These are phyloP conservation scores for Plectosphaerella sp. DNA, from an alignment of 2,329 filamentous ascomycete species.

Conservation along the genomic window DNA sequence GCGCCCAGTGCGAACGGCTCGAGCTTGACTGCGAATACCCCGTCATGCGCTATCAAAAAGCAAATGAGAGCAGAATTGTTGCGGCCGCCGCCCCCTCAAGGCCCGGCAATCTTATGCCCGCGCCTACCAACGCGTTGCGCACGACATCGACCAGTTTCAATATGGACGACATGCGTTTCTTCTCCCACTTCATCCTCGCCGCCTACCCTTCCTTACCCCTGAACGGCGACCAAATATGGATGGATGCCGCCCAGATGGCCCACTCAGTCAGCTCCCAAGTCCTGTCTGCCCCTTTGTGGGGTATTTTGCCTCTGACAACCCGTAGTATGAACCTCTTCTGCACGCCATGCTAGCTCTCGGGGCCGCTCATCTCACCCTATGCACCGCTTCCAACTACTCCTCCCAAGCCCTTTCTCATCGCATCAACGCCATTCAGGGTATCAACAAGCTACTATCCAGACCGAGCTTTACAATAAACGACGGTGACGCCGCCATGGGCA, in stretches of 20 bases:
- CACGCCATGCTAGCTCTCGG: conserved; percentile 36
- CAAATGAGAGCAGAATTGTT: neutral
- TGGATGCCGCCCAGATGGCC: conserved; percentile 28
- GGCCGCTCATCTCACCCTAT: conserved; percentile 30
- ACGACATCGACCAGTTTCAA: conserved; percentile 22
- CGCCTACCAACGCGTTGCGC: conserved; percentile 5
- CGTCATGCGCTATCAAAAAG: neutral
- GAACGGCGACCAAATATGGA: conserved; percentile 29
- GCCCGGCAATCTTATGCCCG: conserved; percentile 8
- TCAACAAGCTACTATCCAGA: conserved; percentile 27
- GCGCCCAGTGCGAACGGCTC: conserved; percentile 28
- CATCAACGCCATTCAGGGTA: conserved; percentile 27
- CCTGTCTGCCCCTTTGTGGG: neutral
- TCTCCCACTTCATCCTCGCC: conserved; percentile 45
- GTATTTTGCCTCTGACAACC: neutral
- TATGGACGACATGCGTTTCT: conserved; percentile 43
- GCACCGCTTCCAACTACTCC: conserved; percentile 15
- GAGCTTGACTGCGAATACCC: conserved; percentile 30
- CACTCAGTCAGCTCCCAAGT: conserved; percentile 22
- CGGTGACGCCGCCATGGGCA: conserved; percentile 30
- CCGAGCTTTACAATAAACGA: conserved; percentile 21
- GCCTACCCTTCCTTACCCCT: conserved; percentile 37
- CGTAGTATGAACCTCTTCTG: conserved; percentile 33
- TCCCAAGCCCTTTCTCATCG: conserved; percentile 28
- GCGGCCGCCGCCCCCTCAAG: neutral